Conservation (phyloP, 2,329 filamentous ascomycete species). For the Diplodia seriata region DNA sequence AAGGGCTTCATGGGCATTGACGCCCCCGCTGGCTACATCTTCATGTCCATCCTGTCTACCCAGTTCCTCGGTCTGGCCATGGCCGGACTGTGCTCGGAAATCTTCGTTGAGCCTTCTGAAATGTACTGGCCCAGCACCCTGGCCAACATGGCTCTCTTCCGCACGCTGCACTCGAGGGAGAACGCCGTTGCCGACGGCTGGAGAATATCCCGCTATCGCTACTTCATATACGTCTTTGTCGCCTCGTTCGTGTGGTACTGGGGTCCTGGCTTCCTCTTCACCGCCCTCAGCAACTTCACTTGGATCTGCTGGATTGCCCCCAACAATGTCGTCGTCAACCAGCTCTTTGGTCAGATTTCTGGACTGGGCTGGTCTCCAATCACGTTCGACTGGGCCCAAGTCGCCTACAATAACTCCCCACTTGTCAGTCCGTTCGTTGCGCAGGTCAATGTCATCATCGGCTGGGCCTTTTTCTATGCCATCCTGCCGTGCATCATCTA, state of each 20-base stretch:
- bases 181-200: conserved; percentile 68
- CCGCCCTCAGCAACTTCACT: conserved; percentile 73
- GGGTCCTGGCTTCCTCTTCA: conserved; percentile 69
- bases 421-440: conserved; percentile 43
- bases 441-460: conserved; percentile 45
- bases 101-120: conserved; percentile 59
- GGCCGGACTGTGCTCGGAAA: conserved; percentile 41
- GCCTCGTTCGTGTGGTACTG: conserved; percentile 57
- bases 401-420: conserved; percentile 43
- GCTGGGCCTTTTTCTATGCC: conserved; percentile 43
- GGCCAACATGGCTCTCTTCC: conserved; percentile 71
- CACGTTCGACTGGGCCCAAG: conserved; percentile 74
- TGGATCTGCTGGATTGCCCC: conserved; percentile 73
- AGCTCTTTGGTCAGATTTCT: conserved; percentile 73
- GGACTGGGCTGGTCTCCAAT: conserved; percentile 73
- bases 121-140: conserved; percentile 79
- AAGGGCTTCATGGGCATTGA: conserved; percentile 30
- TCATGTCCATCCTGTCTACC: conserved; percentile 68
- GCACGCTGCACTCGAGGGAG: conserved; percentile 74
- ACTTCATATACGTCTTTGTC: conserved; percentile 66
- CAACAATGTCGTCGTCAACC: conserved; percentile 71
- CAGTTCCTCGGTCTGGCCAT: conserved; percentile 61
- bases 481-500: conserved; percentile 45
- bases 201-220: conserved; percentile 69
- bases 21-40: conserved; percentile 34